Conservation (phyloP, 768 basidiomycete species). For the Naganishia onofrii region DNA sequence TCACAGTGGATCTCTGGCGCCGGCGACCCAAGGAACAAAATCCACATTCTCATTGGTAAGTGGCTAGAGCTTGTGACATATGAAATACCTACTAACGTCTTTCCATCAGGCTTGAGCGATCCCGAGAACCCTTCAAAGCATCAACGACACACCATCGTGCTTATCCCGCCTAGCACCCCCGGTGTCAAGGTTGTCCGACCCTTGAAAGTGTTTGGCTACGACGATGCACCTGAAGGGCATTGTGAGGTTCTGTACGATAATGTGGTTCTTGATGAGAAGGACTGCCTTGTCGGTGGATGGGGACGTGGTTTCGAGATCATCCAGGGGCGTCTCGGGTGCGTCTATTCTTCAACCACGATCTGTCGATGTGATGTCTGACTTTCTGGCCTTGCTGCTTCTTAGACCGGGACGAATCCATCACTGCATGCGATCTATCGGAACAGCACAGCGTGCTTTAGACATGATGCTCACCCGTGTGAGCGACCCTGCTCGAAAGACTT, state of each 20-base stretch:
- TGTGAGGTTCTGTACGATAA: slow-evolving; percentile 93
- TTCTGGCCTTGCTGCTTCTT: slow-evolving; percentile 11
- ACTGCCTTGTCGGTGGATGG: slow-evolving; percentile 76
- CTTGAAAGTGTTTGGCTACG: slow-evolving; percentile 89
- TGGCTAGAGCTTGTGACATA: slow-evolving; percentile 7
- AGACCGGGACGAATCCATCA: slow-evolving; percentile 95
- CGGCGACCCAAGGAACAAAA: slow-evolving; percentile 79
- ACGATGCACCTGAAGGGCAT: slow-evolving; percentile 94
- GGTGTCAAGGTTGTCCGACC: slow-evolving; percentile 88
- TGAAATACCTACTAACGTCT: background rate
- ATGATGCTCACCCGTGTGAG: slow-evolving; percentile 86
- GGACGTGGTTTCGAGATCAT: slow-evolving; percentile 96
- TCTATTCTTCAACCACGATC: no score
- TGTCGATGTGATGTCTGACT: no score
- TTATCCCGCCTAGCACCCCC: slow-evolving; percentile 82
- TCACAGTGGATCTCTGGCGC: slow-evolving; percentile 92
- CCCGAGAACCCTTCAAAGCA: slow-evolving; percentile 72
- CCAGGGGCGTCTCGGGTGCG: slow-evolving; percentile 88
- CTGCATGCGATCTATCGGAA: slow-evolving; percentile 95
- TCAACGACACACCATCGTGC: slow-evolving; percentile 85
- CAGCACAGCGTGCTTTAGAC: slow-evolving; percentile 78
- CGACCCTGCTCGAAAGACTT: slow-evolving; percentile 86
- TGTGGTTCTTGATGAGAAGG: slow-evolving; percentile 79
- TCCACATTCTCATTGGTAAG: slow-evolving; percentile 94
- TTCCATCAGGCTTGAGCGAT: slow-evolving; percentile 59